Base-by-base conservation (phyloP, 306 rosid genomes). In the Chamaecrista fasciculata region DNA sequence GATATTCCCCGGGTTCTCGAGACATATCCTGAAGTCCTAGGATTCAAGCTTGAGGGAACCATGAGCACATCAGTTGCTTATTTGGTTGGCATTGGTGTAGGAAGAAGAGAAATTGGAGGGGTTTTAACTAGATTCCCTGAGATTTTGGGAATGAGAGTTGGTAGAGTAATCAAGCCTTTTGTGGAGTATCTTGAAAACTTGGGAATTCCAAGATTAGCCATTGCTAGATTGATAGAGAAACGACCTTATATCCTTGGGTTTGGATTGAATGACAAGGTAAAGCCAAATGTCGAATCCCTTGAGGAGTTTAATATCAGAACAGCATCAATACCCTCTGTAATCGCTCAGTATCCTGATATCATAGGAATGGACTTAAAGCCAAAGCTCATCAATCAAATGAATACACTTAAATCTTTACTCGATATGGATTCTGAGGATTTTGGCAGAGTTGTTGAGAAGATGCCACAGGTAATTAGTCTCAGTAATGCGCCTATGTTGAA, bases 41-140 rank as follows among this genome's bases (percentile, higher is more conserved):
- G 99, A 28, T 91, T 89, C 79, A 95, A 91, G 85, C 96, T 95
- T 31, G 99, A 95, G 81, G 99, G 99, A 73, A 95, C 99, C 53
- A 91, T 95, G 97, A 95, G 99, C 73, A 95, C 99, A 2, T 95
- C 96, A 0, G 96, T 95, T 63, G 97, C 99, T 11, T 95, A 87
- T 82, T 73, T 95, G 84, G 85, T 91, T 62, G 97, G 97, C 25
- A 87, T 95, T 63, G 96, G 99, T 21, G 91, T 95, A 3, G 87
- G 86, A 70, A 91, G 96, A 79, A 87, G 95, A 81, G 96, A 95
- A 79, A 77, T 95, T 20, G 99, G 99, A 39, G 85, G 88, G 53
- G 44, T 91, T 64, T 84, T 95, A 72, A 95, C 99, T 34, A 82
- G 85, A 75, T 91, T 78, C 69, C 99, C 97, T 0, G 97, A 95